Evolutionary conservation across 805 yeast genomes (phyloP), one percentile per base, ranked within the genome.

Genomic region (Candida glaebosa): DNA sequence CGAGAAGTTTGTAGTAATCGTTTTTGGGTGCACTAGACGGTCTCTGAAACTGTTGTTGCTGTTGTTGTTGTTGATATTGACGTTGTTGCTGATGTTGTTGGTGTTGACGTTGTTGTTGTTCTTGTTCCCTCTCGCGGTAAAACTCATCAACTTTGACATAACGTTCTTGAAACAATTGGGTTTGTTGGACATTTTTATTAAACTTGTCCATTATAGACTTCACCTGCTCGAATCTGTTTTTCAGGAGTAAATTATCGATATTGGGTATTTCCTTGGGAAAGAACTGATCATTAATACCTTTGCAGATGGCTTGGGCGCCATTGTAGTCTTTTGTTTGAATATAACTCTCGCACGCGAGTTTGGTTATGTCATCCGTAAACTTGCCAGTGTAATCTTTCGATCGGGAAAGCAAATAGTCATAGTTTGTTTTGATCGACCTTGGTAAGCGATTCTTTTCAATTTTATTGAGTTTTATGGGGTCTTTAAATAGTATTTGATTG

Each of bases 1-100:
- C 95, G 14, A 91, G 64, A 3, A 85, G 72, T 54, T 87, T 86
- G 61, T 91, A 91, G 55, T 86, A 87, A 54, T 91, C 96, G 46
- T 79, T 79, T 38, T 73, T 63, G 15, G 69, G 69, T 32, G 68
- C 60, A 36, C 56, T 57, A 37, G 46, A 55, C 31, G 56, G 59
- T 14, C 51, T 58, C 5, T 51, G 63, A 25, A 59, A 66, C 20
- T 60, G 67, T 36, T 61, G 69, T 20, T 59, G 67, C 16, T 62
- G 67, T 30, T 74, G 76, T 30, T 71, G 76, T 19, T 71, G 73
- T 25, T 67, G 69, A 18, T 67, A 71, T 37, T 69, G 72, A 36
- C 64, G 69, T 38, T 67, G 75, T 31, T 63, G 67, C 28, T 66
- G 71, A 25, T 63, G 68, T 36, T 59, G 65, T 24, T 59, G 63